Conservation (phyloP, 176 grass and related monocot species). For the Panicum miliaceum region DNA sequence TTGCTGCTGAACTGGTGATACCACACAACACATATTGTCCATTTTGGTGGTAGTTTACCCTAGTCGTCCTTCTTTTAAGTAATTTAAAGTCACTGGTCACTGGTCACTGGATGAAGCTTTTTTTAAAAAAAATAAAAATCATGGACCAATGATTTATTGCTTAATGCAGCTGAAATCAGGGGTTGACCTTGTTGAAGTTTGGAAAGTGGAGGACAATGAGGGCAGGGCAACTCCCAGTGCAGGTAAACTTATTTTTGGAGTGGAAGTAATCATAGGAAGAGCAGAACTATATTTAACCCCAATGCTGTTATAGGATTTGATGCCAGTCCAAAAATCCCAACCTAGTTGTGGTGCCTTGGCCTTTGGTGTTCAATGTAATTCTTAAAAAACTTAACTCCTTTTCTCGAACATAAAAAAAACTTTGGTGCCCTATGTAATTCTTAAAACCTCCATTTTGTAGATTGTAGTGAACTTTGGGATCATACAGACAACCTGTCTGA, state of each 20-base stretch:
- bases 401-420: background rate
- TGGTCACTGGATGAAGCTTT: too few relatives aligned
- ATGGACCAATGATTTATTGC: slow-evolving; percentile 42
- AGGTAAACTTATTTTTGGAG: slow-evolving; percentile 48
- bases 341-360: slow-evolving; percentile 18
- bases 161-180: slow-evolving; percentile 77
- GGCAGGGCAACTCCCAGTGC: slow-evolving; percentile 19
- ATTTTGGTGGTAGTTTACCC: background rate
- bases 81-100: slow-evolving; percentile 32
- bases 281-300: slow-evolving; percentile 26
- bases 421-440: slow-evolving; percentile 29
- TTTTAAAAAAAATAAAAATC: background rate
- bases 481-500: slow-evolving; percentile 12
- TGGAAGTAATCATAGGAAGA: slow-evolving; percentile 26
- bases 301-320: slow-evolving; percentile 33
- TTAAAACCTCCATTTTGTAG: background rate
- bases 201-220: slow-evolving; percentile 57
- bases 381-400: background rate
- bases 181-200: slow-evolving; percentile 69
- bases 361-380: slow-evolving; percentile 33
- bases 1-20: slow-evolving; percentile 33
- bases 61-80: slow-evolving; percentile 17
- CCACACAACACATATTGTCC: slow-evolving; percentile 1
- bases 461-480: slow-evolving; percentile 37
- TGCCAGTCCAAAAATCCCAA: background rate